Base-by-base conservation (phyloP, 129 eudicot genomes). In the Artemisia argyi region DNA sequence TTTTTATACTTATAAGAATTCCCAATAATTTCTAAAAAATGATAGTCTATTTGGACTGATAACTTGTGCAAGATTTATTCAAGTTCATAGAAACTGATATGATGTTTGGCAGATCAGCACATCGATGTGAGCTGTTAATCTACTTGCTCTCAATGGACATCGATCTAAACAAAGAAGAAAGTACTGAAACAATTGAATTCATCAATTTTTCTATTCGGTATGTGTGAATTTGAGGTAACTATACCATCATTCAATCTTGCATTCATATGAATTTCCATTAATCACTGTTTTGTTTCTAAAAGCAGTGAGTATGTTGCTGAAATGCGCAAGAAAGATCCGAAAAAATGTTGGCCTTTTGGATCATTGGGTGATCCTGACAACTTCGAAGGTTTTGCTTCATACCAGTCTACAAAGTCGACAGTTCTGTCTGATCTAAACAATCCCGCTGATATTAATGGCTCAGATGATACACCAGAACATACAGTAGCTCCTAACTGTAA, bases 191-290 rank as follows among this genome's bases (percentile, higher is more conserved):
- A 52, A 52, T 69, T 59, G 54, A 66, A 59, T 73, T 66, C 32
- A 15, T 52, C 69, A 71, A 59, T 24, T 71, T 81, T 71, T 81
- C 81, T 20, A 81, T 81, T 81, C 81, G 84, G 84, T 81, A 81
- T 63, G 84, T 20, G 58, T 32, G 19, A 64, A 56, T 75, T 58
- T 69, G 56, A 57, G 15, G 48, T 62, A 63, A 70, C 48, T 32
- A 39, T 7, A 50, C 26, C 68, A 22, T 28, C 10, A 8, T 66
- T 44, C 30, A 18, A 49, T 62, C 51, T 49, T 15, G 19, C 48
- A 50, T 42, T 13, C 16, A 24, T 56, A 46, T 18, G 69, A 16
- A n/a, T 64, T 39, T 69, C 50, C 24, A 18, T 61, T 8, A 19
- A 30, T 68, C 66, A 30, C 10, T 24, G 24, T 46, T 79, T 26